Evolutionary conservation across 208 protist species (phyloP).

Genomic region (Hexamita inflata): DNA sequence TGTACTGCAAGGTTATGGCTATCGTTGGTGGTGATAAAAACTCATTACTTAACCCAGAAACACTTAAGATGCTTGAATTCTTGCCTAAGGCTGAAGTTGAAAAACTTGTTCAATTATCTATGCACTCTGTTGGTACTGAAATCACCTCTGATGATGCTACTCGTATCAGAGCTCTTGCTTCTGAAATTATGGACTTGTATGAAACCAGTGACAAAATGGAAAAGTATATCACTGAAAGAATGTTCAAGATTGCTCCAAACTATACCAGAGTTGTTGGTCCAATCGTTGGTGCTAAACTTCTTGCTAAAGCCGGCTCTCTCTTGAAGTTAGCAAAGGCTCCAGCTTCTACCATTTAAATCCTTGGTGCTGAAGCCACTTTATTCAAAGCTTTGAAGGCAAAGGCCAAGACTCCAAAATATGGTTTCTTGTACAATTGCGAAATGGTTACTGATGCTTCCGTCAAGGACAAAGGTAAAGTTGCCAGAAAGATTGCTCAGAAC

Average conservation of each 20-base stretch:
- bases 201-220: constrained; percentile 59
- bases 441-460: not conserved
- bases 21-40: not conserved
- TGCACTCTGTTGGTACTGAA: constrained; percentile 96
- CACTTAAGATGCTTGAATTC: not conserved
- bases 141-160: constrained; percentile 40
- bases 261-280: constrained; percentile 88
- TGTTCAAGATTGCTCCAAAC: constrained; percentile 90
- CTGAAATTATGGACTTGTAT: constrained; percentile 46
- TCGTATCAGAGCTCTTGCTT: constrained; percentile 43
- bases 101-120: constrained; percentile 56
- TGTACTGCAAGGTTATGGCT: constrained; percentile 53
- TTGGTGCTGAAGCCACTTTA: constrained; percentile 95
- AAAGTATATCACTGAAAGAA: constrained; percentile 77
- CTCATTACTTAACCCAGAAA: no score
- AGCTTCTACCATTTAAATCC: constrained; percentile 92
- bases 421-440: constrained; percentile 28
- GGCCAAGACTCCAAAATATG: constrained; percentile 42
- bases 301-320: constrained; percentile 89
- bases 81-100: not conserved
- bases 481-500: constrained; percentile 30
- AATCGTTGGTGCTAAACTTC: constrained; percentile 85
- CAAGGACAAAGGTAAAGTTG: constrained; percentile 31
- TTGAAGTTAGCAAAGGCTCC: constrained; percentile 93
- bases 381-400: constrained; percentile 82